Base-by-base conservation (phyloP, 139 green algal genomes). In the Prasinococcaceae sp. region DNA sequence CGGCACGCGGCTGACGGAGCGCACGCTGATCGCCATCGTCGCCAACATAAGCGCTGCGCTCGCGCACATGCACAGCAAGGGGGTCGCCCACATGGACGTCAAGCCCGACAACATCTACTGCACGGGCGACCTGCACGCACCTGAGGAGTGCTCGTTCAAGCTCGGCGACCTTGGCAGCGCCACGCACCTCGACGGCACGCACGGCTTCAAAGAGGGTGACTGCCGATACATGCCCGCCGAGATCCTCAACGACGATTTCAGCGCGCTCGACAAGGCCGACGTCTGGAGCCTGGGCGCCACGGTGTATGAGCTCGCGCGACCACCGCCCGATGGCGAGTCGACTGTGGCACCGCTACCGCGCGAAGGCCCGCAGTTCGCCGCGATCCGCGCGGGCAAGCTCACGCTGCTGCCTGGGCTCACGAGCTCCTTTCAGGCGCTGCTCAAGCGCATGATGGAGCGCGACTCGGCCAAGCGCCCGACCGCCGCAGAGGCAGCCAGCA, bases 91-190 rank as follows among this genome's bases (percentile, higher is more conserved):
- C 69, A 53, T 96, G 62, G 88, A 96, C 59, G 54, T 96, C 2
- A 96, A 96, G 70, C 88, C 88, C 1, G 84, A 92, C 57, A 96
- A 96, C 66, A 88, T 96, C 30, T 88, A 85, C 53, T 68, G 46
- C 32, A 60, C n/a, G 24, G 46, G 45, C 5, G 22, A 10, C 32
- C 20, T 25, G 23, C 22, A 19, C 24, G 12, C 33, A 40, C 3
- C 10, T 20, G 9, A 27, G 6, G 38, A 22, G 6, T 46, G 38
- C 12, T n/a, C 17, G 20, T 86, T 76, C 68, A 94, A 94, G 74
- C 76, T 96, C 27, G 87, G 81, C 2, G 87, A 96, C 61, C 93
- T 94, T 73, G 87, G 86, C 9, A 67, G 84, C 41, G 86, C 84
- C 8, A 79, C 69, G 10, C 44, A 52, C 12, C 29, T 58, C 28